Evolutionary conservation across 1,139 yeast genomes (phyloP), one percentile per base, ranked within the genome.

Genomic region (Debaryomyces coudertii): DNA sequence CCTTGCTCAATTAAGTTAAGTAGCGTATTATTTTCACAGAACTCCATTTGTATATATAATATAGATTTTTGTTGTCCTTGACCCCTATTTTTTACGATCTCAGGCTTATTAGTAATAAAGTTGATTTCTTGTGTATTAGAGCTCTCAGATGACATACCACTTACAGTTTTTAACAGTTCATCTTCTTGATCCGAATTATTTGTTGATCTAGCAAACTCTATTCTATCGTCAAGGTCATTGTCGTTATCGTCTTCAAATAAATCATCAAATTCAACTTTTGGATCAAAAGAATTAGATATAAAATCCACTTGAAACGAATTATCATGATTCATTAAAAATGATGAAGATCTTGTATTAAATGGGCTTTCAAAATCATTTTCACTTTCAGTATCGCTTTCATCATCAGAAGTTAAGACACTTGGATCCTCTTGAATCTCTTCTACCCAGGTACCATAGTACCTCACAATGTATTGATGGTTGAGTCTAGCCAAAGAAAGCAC

Each of bases 401-500:
- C 56, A 14, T 51, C 59, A 1, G 59, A 43, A 7, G 47, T 42
- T 22, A 47, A 46, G 4, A 46, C 52, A 27, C 46, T 28, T 20
- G 50, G 27, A 20, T 31, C 43, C 5, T 53, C 58, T 24, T 47
- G 53, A 3, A 83, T 81, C 45, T 85, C 89, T 60, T 93, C 99
- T 2, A 93, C 80, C 99, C 99, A 95, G 0, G 98, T 96, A 2
- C 97, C 96, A 66, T 89, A 93, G 62, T 95, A 95, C 46, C 99
- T 71, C 1, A 95, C 99, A 40, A 95, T 97, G 63, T 90, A 90
- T 61, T 90, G 97, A 63, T 95, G 98, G 57, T 92, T 93, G 44
- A 95, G 73, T 51, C 99, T 76, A 0, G 98, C 96, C 54, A 95
- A 77, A 5, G 95, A 79, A 77, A 92, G 82, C 0, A 95, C 99